Base-by-base conservation (phyloP, 2,329 filamentous ascomycete species). In the Aspergillus latus region DNA sequence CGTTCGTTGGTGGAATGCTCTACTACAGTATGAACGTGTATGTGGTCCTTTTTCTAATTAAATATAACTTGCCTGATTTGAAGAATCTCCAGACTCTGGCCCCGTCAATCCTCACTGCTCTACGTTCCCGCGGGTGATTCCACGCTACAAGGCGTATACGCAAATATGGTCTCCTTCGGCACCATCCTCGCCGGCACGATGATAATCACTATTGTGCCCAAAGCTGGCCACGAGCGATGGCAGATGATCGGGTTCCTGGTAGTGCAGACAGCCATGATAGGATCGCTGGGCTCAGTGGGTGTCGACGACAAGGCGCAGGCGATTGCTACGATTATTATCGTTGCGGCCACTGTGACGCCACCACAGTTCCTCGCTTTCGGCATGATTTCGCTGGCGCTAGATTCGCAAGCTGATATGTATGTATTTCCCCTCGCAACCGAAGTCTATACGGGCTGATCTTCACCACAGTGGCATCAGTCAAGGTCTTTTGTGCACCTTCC, bases 21-120 rank as follows among this genome's bases (percentile, higher is more conserved):
- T 48, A 48, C 30, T 48, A 48, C 45, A 36, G 30, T n/a, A 34
- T 48, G 45, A 48, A 34, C 30, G 30, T 48, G 45, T 48, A 36
- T 5, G 45, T 26, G 16, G 30, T 10, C 10, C 30, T 32, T 16
- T 16, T 16, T 30, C 26, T 6, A 10, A 28, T 15, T 4, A 16
- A 45, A 15, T 42, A n/a, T 2, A 16, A 44, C 11, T n/a, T 13
- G 10, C 42, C 21, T 28, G 42, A 28, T 28, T 13, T 10, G 10
- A 11, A 26, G 5, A 44, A 2, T 21, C 13, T 13, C 10, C 13
- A 48, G 45, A 2, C 45, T 48, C 21, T 48, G 45, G 45, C 45
- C 45, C 30, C 45, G 45, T 11, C 45, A 48, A 32, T 48, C 45
- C n/a, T 9, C 45, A 5, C 32, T 48, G 7, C 30, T 48, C 15